Conservation (phyloP, 192 early-diverging fungal genomes). For the Backusella parvicylindrica region DNA sequence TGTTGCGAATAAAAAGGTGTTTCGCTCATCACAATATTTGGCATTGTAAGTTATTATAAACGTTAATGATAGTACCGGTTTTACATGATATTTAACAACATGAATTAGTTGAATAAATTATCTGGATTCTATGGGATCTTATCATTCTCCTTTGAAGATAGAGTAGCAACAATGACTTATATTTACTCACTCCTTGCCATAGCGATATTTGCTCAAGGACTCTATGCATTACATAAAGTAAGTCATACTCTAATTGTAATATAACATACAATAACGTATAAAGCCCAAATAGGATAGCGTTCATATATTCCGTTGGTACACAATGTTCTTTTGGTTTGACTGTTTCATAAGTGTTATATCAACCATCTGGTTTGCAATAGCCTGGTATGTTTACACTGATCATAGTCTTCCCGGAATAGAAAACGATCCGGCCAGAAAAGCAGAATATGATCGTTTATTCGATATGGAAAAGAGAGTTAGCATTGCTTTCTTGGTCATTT, state of each 20-base stretch:
- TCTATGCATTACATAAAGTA: slow-evolving; percentile 33
- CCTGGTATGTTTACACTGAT: slow-evolving; percentile 37
- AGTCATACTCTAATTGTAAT: neutral
- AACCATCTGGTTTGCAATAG: slow-evolving; percentile 22
- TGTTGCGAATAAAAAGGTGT: slow-evolving; percentile 4
- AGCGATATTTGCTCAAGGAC: slow-evolving; percentile 17
- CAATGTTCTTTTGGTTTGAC: slow-evolving; percentile 35
- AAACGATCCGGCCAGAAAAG: slow-evolving; percentile 6
- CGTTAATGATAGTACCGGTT: neutral
- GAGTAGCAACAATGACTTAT: slow-evolving; percentile 18
- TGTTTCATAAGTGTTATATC: slow-evolving; percentile 20
- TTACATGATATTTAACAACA: neutral
- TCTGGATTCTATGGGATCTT: slow-evolving; percentile 36
- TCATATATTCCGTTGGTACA: slow-evolving; percentile 25
- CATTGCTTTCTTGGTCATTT: slow-evolving; percentile 16
- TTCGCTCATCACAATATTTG: slow-evolving; percentile 15
- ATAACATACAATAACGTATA: neutral
- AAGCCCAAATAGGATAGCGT: slow-evolving; percentile 13
- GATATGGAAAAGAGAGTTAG: slow-evolving; percentile 32
- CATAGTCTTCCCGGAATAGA: slow-evolving; percentile 23
- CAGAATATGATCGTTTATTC: slow-evolving; percentile 26
- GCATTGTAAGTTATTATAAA: slow-evolving; percentile 13
- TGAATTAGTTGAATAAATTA: slow-evolving; percentile 34
- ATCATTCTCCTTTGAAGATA: slow-evolving; percentile 24
- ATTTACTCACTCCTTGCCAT: slow-evolving; percentile 29